Percentiles rank a stretch among this genome's conserved stretches.
Conservation (phyloP, 2,329 filamentous ascomycete genomes). For the Lecanosticta acicola region DNA sequence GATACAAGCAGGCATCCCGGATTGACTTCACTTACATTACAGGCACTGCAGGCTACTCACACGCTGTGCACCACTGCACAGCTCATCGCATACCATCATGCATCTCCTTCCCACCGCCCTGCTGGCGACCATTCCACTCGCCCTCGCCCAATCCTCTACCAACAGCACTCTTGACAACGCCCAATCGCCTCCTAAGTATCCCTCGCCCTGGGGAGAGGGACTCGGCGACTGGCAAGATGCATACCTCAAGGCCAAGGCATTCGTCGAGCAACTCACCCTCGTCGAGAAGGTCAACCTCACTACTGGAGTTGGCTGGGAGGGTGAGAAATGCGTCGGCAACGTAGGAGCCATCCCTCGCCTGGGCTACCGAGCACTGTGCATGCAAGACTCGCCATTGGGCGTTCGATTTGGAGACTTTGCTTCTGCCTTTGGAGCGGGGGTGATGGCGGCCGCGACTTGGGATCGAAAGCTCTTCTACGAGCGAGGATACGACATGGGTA, state of each 20-base stretch:
- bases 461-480: slow-evolving; percentile 64
- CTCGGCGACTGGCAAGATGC: slow-evolving; percentile 68
- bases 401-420: slow-evolving; percentile 72
- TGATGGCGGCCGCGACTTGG: slow-evolving; percentile 79
- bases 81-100: slow-evolving; percentile 14
- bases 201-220: slow-evolving; percentile 80
- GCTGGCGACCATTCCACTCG: slow-evolving; percentile 28
- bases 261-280: slow-evolving; percentile 78
- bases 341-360: slow-evolving; percentile 63
- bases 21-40: too few species aligned
- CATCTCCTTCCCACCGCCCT: slow-evolving; percentile 21
- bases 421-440: slow-evolving; percentile 73
- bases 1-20: too few species aligned
- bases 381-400: slow-evolving; percentile 81
- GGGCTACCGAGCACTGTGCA: slow-evolving; percentile 67
- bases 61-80: not conserved
- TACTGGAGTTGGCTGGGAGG: slow-evolving; percentile 73
- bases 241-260: slow-evolving; percentile 67
- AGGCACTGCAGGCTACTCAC: not conserved
- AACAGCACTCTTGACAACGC: slow-evolving; percentile 13
- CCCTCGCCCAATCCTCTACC: slow-evolving; percentile 21
- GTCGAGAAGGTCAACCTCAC: slow-evolving; percentile 92
- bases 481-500: slow-evolving; percentile 67
- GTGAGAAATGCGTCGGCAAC: slow-evolving; percentile 73
- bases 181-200: slow-evolving; percentile 64